Evolutionary conservation across 23 red algal species (phyloP), one percentile per base, ranked within the genome.

Genomic region (Agarophyton chilense): DNA sequence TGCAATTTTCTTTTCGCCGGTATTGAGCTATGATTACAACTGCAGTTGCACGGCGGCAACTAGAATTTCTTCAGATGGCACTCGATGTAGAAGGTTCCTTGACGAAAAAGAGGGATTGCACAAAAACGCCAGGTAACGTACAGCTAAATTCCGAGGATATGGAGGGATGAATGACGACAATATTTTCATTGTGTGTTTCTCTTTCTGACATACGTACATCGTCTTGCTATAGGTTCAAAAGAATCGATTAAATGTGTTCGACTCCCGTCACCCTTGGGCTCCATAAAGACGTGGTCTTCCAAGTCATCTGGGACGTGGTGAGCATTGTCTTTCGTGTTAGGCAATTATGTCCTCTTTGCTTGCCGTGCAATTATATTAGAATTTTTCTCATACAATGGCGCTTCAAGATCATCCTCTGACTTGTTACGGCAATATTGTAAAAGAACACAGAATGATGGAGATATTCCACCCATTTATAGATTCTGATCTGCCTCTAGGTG

Each of bases 21-120:
- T 80, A 80, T 39, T 90, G 73, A 71, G 86, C 86, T 47, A 78
- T 68, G 58, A 60, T 90, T 7, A 60, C 86, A 19, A 90, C 86
- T 41, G 73, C 62, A 47, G 35, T 70, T 18, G 86, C 86, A 47
- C 50, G 38, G 17, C 22, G 29, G 25, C 79, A 61, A 2, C 41
- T 64, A 10, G 86, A 72, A 10, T 68, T 60, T 79, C 61, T 36
- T 74, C 86, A 90, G 25, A 52, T 79, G 8, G 51, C 72, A 55
- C 72, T 41, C 4, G 86, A 90, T 12, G 86, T 44, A 32, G 75
- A 55, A 22, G 72, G 62, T 34, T 60, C 86, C 33, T 81, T 61
- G 19, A 90, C 60, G 35, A 79, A 90, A 72, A 81, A 90, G 22
- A 90, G 21, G 31, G 34, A 79, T 36, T n/a, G 31, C n/a, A 72